Percentiles rank a stretch among this genome's conserved stretches.
These are phyloP conservation scores for Fusarium caatingaense DNA, from an alignment of 2,329 filamentous ascomycete genomes.

Conservation along the genomic window DNA sequence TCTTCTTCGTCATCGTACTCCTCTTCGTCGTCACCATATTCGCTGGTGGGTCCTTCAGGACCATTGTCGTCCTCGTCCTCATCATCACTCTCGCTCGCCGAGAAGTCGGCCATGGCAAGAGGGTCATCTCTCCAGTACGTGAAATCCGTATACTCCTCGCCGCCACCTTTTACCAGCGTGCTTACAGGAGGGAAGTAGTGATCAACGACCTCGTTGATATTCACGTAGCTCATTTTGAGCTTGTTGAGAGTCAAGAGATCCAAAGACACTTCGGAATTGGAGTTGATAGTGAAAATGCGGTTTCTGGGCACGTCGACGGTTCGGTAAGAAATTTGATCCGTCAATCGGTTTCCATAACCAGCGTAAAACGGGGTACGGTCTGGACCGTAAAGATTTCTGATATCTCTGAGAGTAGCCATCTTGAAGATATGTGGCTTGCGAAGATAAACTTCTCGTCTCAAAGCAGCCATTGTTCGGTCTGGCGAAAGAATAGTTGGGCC, in stretches of 20 bases:
- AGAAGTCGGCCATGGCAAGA: slow-evolving; percentile 88
- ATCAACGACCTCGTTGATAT: slow-evolving; percentile 96
- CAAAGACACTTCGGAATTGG: slow-evolving; percentile 92
- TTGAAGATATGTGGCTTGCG: slow-evolving; percentile 99
- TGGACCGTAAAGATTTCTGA: slow-evolving; percentile 84
- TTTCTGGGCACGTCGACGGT: slow-evolving; percentile 95
- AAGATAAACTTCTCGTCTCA: slow-evolving; percentile 92
- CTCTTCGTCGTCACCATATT: slow-evolving; percentile 59
- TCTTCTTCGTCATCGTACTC: slow-evolving; percentile 58
- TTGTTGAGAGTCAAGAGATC: slow-evolving; percentile 92
- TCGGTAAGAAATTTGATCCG: slow-evolving; percentile 94
- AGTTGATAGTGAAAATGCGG: slow-evolving; percentile 98
- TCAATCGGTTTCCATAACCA: slow-evolving; percentile 95
- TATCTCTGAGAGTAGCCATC: slow-evolving; percentile 97
- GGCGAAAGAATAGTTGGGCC: slow-evolving; percentile 96
- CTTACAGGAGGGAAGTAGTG: slow-evolving; percentile 97
- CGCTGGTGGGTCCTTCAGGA: slow-evolving; percentile 60
- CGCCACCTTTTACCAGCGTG: slow-evolving; percentile 86
- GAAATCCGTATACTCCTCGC: slow-evolving; percentile 97
- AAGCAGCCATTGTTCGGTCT: slow-evolving; percentile 91
- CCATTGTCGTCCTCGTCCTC: slow-evolving; percentile 64
- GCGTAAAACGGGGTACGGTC: slow-evolving; percentile 91
- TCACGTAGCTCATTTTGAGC: slow-evolving; percentile 95
- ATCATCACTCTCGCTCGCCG: slow-evolving; percentile 76
- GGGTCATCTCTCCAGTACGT: slow-evolving; percentile 93